phyloP scores from a whole-genome alignment of 73 alveolate species.

The Effrenium voratum region DNA sequence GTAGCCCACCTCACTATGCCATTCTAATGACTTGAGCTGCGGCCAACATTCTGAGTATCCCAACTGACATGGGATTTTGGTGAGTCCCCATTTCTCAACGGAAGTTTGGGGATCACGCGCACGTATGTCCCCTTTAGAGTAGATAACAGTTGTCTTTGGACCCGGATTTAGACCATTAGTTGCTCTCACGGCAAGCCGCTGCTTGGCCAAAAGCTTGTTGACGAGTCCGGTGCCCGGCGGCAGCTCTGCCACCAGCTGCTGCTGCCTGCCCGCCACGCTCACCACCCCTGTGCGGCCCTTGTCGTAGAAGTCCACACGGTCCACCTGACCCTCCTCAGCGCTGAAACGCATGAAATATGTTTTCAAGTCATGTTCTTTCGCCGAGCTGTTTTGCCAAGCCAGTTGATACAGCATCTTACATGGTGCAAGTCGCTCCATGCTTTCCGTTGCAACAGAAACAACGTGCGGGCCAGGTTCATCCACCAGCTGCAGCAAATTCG shows the following conservation, averaged over 20 bases:
- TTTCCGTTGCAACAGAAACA: neutral
- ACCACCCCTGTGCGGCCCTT: neutral
- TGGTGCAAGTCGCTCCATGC: neutral
- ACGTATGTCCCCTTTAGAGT: too few species aligned
- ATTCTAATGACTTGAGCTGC: too few species aligned
- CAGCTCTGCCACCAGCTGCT: neutral
- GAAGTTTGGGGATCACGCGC: too few species aligned
- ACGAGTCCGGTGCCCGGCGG: constrained; percentile 19
- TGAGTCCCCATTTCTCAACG: too few species aligned
- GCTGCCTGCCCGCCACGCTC: neutral
- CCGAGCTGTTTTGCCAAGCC: too few species aligned
- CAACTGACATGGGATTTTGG: too few species aligned
- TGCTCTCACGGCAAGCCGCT: too few species aligned
- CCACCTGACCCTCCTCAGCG: neutral
- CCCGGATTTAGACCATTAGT: neutral
- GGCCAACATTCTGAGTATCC: too few species aligned
- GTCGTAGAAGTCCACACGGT: constrained; percentile 27
- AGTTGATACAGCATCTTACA: neutral
- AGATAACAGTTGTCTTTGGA: neutral
- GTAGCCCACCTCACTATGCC: too few species aligned
- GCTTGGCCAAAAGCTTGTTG: neutral
- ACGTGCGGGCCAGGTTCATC: neutral
- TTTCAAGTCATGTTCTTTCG: too few species aligned
- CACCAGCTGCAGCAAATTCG: neutral
- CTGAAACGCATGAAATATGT: neutral